Evolutionary conservation across 2,329 filamentous ascomycete genomes (phyloP), one percentile per base, ranked within the genome.

Genomic region (Nothophoma quercina): DNA sequence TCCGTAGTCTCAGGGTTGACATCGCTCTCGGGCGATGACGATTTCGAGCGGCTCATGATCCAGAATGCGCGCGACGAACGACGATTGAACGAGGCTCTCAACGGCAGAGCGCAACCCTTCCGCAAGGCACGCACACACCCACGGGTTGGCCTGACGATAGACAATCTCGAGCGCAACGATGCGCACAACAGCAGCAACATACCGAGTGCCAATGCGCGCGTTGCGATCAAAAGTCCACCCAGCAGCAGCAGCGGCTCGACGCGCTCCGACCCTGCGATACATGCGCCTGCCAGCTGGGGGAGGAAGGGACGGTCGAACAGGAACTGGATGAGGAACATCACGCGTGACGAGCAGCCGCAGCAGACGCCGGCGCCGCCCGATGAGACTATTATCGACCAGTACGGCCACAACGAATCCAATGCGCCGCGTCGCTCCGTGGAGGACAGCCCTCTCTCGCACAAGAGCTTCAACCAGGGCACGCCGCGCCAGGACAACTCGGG

Each of bases 271-370:
- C 78, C 78, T 19, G 75, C 78, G 3, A 58, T 80, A 29, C 76
- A 77, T 28, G 65, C 76, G 51, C 80, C 79, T 29, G 63, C 71
- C 32, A 67, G 75, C 56, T 82, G 80, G 79, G 79, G 78, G n/a
- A 65, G 77, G 47, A 80, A 78, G 62, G 75, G 69, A 21, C 74
- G 75, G 48, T 62, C 69, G 8, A 70, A 64, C 36, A 68, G 69
- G 19, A 70, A 77, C 55, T 81, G 78, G 78, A 67, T 79, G 62
- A 63, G 74, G n/a, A 64, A 70, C 33, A 75, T 77, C 43, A 70
- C 64, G 8, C 50, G 62, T 13, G 67, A 68, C 2, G 62, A 65
- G 15, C 70, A 56, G 51, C 28, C 41, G 13, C 48, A 35, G 18
- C 47, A 39, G 33, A 44, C 40, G 3, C 40, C 40, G 7, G 39